A percentile compares a stretch with the other conserved stretches of the same genome.
Evolutionary conservation across 352 stramenopile genomes (phyloP).

Genomic region (Globisporangium paroecandrum): DNA sequence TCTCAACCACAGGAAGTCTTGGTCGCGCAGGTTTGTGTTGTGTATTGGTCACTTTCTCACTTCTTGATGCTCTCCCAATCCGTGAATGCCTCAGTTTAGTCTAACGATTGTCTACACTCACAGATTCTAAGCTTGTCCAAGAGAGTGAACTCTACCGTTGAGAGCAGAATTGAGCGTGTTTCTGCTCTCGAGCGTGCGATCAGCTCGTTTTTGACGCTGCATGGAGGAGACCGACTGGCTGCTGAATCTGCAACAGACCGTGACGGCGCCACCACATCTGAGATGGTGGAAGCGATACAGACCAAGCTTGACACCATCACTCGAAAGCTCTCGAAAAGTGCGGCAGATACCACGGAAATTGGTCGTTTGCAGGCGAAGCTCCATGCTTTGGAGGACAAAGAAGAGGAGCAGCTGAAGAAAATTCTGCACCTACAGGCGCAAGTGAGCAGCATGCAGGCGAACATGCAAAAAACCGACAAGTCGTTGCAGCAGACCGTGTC

Average conservation of each 20-base stretch:
- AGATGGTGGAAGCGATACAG: neutral
- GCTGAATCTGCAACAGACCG: neutral
- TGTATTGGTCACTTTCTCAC: too few species aligned
- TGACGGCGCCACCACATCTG: neutral
- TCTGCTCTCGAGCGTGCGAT: constrained; percentile 19
- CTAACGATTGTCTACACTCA: neutral
- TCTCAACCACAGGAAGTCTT: constrained; percentile 16
- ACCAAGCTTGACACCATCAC: constrained; percentile 16
- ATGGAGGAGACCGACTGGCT: constrained; percentile 16
- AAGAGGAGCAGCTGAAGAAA: constrained; percentile 30
- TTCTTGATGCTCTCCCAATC: neutral
- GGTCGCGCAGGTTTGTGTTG: constrained; percentile 19
- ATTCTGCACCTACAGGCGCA: constrained; percentile 29
- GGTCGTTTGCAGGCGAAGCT: constrained; percentile 16
- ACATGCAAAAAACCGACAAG: constrained; percentile 14
- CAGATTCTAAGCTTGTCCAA: constrained; percentile 22
- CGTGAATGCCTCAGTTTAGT: neutral
- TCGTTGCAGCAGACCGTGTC: constrained; percentile 25
- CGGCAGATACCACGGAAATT: constrained; percentile 4
- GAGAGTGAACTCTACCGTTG: constrained; percentile 3
- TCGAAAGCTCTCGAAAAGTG: constrained; percentile 8
- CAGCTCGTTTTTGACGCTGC: constrained; percentile 26
- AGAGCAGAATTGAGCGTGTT: constrained; percentile 7
- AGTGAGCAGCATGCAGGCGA: constrained; percentile 26
- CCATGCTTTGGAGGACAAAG: constrained; percentile 16